These are phyloP conservation scores for Nidula niveotomentosa DNA, from an alignment of 1,284 basidiomycete species.

Conservation along the genomic window DNA sequence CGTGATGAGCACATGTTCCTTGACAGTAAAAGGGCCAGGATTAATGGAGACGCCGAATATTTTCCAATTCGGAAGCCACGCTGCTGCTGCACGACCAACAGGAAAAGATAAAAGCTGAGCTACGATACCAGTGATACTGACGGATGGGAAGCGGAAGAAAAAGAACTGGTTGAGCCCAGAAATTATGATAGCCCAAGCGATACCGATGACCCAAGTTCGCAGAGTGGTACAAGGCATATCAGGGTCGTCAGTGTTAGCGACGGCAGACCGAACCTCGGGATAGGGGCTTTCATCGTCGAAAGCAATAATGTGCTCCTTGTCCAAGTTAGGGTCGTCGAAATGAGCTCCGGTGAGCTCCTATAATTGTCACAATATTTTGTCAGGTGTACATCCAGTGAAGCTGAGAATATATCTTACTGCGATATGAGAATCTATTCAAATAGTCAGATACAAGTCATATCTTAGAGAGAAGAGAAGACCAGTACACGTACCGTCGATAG, in stretches of 20 bases:
- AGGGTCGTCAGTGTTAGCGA: slow-evolving; percentile 56
- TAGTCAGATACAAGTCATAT: background rate
- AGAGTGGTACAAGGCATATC: slow-evolving; percentile 54
- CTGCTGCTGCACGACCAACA: slow-evolving; percentile 40
- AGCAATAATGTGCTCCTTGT: slow-evolving; percentile 29
- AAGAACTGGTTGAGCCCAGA: slow-evolving; percentile 56
- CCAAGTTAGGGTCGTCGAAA: slow-evolving; percentile 50
- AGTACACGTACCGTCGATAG: slow-evolving; percentile 19
- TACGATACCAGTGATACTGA: slow-evolving; percentile 41
- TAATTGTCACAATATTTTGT: background rate
- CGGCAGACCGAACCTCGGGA: slow-evolving; percentile 61
- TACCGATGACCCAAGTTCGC: slow-evolving; percentile 51
- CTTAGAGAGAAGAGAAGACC: background rate
- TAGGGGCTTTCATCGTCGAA: slow-evolving; percentile 57
- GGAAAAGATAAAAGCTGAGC: slow-evolving; percentile 48
- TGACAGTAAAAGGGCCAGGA: slow-evolving; percentile 49
- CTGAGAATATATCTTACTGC: slow-evolving; percentile 13
- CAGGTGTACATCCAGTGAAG: background rate
- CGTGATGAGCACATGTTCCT: slow-evolving; percentile 62
- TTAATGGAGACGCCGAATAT: slow-evolving; percentile 44
- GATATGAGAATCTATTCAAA: slow-evolving; percentile 17
- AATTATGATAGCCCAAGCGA: slow-evolving; percentile 50
- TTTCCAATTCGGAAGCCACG: slow-evolving; percentile 37
- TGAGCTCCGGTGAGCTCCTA: slow-evolving; percentile 25
- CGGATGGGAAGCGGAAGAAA: slow-evolving; percentile 50